phyloP scores from a whole-genome alignment of 805 yeast genomes.

The Ogataea allantospora region DNA sequence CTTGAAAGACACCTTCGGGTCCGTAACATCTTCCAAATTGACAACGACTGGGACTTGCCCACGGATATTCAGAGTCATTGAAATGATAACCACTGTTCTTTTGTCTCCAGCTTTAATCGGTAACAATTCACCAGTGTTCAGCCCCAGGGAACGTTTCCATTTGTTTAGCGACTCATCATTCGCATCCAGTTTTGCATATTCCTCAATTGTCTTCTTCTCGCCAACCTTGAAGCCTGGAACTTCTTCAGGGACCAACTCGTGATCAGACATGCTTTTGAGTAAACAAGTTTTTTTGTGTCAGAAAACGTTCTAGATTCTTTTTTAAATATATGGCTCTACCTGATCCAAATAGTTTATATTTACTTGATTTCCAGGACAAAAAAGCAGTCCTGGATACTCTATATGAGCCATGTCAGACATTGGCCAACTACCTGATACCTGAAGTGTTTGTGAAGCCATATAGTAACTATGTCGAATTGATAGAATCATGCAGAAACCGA shows the following conservation, averaged over 20 bases:
- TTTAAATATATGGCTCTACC: slow-evolving; percentile 27
- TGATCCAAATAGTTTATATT: slow-evolving; percentile 23
- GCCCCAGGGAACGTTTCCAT: slow-evolving; percentile 89
- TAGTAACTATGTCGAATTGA: slow-evolving; percentile 31
- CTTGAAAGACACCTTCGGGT: slow-evolving; percentile 57
- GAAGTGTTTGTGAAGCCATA: slow-evolving; percentile 21
- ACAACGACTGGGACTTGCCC: slow-evolving; percentile 68
- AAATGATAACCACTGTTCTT: slow-evolving; percentile 75
- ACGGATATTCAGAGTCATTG: slow-evolving; percentile 68
- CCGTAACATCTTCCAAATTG: slow-evolving; percentile 58
- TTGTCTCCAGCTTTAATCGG: slow-evolving; percentile 71
- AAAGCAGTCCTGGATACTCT: slow-evolving; percentile 48
- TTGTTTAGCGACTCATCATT: slow-evolving; percentile 86
- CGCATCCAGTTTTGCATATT: slow-evolving; percentile 79
- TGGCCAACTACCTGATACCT: slow-evolving; percentile 35
- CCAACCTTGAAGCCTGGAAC: slow-evolving; percentile 64
- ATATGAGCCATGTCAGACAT: slow-evolving; percentile 64
- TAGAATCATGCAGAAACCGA: slow-evolving; percentile 17
- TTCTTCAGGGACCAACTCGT: slow-evolving; percentile 58
- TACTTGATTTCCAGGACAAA: slow-evolving; percentile 30
- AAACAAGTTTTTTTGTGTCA: neutral
- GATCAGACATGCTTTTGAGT: slow-evolving; percentile 35
- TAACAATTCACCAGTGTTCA: slow-evolving; percentile 53
- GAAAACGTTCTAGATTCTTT: neutral
- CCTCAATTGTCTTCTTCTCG: slow-evolving; percentile 76